A percentile compares a stretch with the other conserved stretches of the same genome.
Evolutionary conservation across 2,329 filamentous ascomycete species (phyloP).

Genomic region (Aspergillaceae sp.): DNA sequence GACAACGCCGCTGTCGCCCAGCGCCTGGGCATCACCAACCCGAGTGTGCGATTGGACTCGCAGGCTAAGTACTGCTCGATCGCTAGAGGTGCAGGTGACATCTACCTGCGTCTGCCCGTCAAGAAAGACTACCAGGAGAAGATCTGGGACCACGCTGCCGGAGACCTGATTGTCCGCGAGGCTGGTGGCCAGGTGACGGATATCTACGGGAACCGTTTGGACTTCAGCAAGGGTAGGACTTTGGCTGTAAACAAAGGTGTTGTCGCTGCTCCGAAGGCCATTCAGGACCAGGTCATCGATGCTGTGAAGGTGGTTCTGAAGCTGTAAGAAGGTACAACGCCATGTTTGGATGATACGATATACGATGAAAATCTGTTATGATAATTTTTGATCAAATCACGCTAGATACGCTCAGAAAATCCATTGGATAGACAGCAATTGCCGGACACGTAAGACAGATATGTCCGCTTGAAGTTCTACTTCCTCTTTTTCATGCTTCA

Average conservation of each 20-base stretch:
- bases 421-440: no score
- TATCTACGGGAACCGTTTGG: conserved; percentile 70
- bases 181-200: conserved; percentile 90
- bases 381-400: conserved; percentile 10
- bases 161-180: conserved; percentile 87
- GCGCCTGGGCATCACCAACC: conserved; percentile 75
- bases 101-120: conserved; percentile 84
- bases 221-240: conserved; percentile 81
- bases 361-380: conserved; percentile 6
- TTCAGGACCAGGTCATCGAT: conserved; percentile 67
- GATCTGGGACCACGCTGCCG: conserved; percentile 98
- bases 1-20: conserved; percentile 78
- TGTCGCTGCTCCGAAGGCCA: conserved; percentile 69
- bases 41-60: conserved; percentile 93
- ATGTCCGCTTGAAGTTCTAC: no score
- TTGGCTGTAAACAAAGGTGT: conserved; percentile 88
- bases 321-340: conserved; percentile 26
- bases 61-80: conserved; percentile 98
- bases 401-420: conserved; percentile 17
- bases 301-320: conserved; percentile 73
- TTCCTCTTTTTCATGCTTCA: no score
- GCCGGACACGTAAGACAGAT: no score
- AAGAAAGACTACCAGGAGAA: conserved; percentile 90
- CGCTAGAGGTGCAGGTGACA: conserved; percentile 83
- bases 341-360: background rate